Percentiles rank a stretch among this genome's conserved stretches.
These are phyloP conservation scores for Wickerhamomyces mucosus DNA, from an alignment of 805 yeast genomes.

Conservation along the genomic window DNA sequence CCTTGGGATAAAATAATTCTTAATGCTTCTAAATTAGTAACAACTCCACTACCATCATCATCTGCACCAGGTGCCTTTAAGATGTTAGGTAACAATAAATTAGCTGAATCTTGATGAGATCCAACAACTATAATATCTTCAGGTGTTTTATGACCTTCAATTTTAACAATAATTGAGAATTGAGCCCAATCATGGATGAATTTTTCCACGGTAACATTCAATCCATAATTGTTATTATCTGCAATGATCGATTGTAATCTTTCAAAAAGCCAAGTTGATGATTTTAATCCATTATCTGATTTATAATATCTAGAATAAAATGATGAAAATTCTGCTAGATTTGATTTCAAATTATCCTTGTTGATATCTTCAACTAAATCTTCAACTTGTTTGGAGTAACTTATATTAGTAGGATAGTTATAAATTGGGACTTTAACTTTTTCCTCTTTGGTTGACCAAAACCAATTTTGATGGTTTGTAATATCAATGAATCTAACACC, in stretches of 20 bases:
- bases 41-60: slow-evolving; percentile 87
- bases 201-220: slow-evolving; percentile 34
- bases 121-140: slow-evolving; percentile 61
- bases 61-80: slow-evolving; percentile 90
- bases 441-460: slow-evolving; percentile 9
- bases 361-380: slow-evolving; percentile 36
- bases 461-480: slow-evolving; percentile 31
- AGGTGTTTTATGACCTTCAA: slow-evolving; percentile 38
- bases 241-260: slow-evolving; percentile 27
- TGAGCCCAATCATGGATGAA: slow-evolving; percentile 74
- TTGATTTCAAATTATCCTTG: slow-evolving; percentile 35
- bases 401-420: slow-evolving; percentile 41
- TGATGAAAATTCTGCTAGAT: slow-evolving; percentile 54
- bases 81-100: slow-evolving; percentile 57
- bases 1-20: slow-evolving; percentile 39
- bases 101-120: slow-evolving; percentile 82
- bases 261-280: slow-evolving; percentile 60
- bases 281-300: slow-evolving; percentile 56
- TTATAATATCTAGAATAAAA: slow-evolving; percentile 74
- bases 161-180: slow-evolving; percentile 58
- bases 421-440: slow-evolving; percentile 21
- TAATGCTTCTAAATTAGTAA: slow-evolving; percentile 67
- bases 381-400: slow-evolving; percentile 29
- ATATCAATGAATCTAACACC: slow-evolving; percentile 57
- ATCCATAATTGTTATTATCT: slow-evolving; percentile 11